Conservation (phyloP, 2,329 filamentous ascomycete species). For the Xylaria sp. region DNA sequence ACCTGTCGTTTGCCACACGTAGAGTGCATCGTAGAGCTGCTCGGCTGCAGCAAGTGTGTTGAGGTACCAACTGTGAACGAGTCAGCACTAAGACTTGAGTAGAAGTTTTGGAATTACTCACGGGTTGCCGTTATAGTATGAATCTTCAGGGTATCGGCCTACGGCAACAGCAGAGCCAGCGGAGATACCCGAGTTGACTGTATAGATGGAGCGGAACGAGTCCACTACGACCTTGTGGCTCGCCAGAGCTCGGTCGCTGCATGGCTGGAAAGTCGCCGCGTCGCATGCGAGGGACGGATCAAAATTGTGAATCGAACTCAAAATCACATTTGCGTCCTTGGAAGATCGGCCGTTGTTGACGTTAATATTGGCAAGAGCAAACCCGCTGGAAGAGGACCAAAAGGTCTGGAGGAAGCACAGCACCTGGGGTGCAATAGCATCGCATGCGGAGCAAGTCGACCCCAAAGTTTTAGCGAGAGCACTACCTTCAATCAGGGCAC, state of each 20-base stretch:
- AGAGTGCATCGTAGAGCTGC: conserved; percentile 80
- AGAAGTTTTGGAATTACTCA: conserved; percentile 34
- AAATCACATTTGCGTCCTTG: conserved; percentile 77
- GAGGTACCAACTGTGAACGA: conserved; percentile 71
- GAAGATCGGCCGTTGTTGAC: conserved; percentile 70
- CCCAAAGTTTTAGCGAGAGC: conserved; percentile 73
- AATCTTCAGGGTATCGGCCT: conserved; percentile 77
- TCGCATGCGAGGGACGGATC: conserved; percentile 75
- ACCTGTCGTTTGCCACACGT: conserved; percentile 73
- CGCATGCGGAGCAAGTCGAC: conserved; percentile 69
- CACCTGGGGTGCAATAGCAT: conserved; percentile 73
- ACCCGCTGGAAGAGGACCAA: conserved; percentile 71
- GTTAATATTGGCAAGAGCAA: conserved; percentile 77
- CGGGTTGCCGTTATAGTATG: conserved; percentile 82
- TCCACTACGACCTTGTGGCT: conserved; percentile 83
- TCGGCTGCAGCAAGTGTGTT: conserved; percentile 81
- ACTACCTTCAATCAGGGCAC: conserved; percentile 75
- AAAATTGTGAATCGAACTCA: conserved; percentile 75
- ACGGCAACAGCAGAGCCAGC: conserved; percentile 69
- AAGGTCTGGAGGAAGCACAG: conserved; percentile 80
- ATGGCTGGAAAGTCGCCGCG: conserved; percentile 80
- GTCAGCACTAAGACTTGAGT: conserved; percentile 28
- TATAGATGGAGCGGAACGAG: conserved; percentile 77
- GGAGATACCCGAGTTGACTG: conserved; percentile 73
- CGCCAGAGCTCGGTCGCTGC: conserved; percentile 73